Conservation (phyloP, 768 basidiomycete species). For the Phlebiopsis flavidoalba region DNA sequence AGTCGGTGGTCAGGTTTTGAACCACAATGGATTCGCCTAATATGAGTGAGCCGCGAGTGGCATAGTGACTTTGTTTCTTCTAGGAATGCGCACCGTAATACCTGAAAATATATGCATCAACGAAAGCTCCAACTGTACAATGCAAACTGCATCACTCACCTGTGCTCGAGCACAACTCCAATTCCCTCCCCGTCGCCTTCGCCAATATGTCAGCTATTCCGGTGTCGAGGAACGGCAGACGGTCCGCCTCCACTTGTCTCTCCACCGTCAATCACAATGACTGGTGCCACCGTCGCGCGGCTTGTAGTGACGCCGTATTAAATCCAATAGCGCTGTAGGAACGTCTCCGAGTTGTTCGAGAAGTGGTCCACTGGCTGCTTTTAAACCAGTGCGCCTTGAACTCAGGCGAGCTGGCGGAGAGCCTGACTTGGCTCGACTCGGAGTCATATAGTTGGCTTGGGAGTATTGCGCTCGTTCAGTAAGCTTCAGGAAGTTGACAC, state of each 20-base stretch:
- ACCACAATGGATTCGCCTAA: conserved; percentile 74
- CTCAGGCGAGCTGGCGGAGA: conserved; percentile 14
- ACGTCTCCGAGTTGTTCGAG: conserved; percentile 50
- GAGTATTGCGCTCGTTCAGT: neutral
- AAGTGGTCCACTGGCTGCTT: conserved; percentile 88
- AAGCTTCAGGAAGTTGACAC: conserved; percentile 62
- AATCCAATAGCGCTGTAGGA: conserved; percentile 92
- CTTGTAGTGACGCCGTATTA: conserved; percentile 74
- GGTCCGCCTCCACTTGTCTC: conserved; percentile 82
- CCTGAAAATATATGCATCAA: neutral
- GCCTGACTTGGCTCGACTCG: neutral
- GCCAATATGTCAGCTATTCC: conserved; percentile 84
- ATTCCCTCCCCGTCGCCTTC: conserved; percentile 82
- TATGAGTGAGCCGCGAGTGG: neutral
- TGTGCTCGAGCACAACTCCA: conserved; percentile 87
- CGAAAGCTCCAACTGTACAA: neutral
- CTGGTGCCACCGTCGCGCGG: conserved; percentile 69
- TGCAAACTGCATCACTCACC: conserved; percentile 39
- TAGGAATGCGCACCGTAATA: conserved; percentile 12
- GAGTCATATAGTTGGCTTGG: neutral
- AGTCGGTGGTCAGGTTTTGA: conserved; percentile 72
- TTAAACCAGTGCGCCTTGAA: conserved; percentile 67
- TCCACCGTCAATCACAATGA: conserved; percentile 89
- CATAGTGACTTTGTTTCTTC: too few relatives aligned
- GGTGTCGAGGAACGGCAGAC: conserved; percentile 39